A percentile compares a stretch with the other conserved stretches of the same genome.
phyloP scores from a whole-genome alignment of 257 asterid species.

The Catharanthus roseus region DNA sequence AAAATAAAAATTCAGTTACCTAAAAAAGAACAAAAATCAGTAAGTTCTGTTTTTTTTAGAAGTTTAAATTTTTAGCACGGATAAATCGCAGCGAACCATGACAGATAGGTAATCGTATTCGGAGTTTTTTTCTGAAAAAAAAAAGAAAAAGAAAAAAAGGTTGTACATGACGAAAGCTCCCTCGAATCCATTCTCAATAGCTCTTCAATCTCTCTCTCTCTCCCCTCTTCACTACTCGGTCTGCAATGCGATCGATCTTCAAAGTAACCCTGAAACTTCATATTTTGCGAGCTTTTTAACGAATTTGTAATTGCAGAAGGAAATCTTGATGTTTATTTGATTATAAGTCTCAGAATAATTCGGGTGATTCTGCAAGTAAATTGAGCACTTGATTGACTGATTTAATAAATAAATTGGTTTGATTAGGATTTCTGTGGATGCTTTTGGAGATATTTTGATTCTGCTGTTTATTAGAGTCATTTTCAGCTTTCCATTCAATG shows the following conservation, averaged over 20 bases:
- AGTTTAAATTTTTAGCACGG: too few relatives aligned
- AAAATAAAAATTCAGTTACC: too few relatives aligned
- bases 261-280: not conserved
- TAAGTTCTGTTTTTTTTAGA: too few relatives aligned
- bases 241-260: conserved; percentile 9
- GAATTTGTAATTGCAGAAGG: not conserved
- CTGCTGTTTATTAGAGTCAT: not conserved
- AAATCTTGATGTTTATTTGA: not conserved
- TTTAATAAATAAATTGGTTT: not conserved
- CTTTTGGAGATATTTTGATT: not conserved
- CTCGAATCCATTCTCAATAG: not conserved
- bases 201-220: not conserved
- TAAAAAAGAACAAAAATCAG: too few relatives aligned
- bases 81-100: too few relatives aligned
- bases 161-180: conserved; percentile 4
- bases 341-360: not conserved
- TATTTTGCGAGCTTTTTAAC: not conserved
- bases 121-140: too few relatives aligned
- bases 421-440: not conserved
- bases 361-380: not conserved
- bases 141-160: too few relatives aligned
- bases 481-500: not conserved
- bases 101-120: too few relatives aligned
- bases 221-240: not conserved
- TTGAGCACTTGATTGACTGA: not conserved